phyloP scores from a whole-genome alignment of 169 alveolate species.

The Eimeria acervulina region DNA sequence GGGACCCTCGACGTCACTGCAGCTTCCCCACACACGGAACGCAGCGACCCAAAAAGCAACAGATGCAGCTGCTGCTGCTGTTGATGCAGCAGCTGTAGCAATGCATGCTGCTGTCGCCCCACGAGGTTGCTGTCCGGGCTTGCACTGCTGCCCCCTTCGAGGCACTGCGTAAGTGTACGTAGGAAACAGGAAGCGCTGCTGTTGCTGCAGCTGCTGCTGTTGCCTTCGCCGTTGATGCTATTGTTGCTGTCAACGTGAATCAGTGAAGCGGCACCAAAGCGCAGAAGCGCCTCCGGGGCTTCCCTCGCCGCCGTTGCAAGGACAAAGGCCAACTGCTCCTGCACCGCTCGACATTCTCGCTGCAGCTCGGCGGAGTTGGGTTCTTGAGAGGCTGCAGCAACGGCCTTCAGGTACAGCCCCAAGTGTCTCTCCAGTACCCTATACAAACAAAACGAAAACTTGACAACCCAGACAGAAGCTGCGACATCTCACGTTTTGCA shows the following conservation, averaged over 20 bases:
- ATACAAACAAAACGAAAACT: background rate
- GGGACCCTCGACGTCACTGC: constrained; percentile 61
- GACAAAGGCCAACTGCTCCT: constrained; percentile 62
- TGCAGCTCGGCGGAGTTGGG: constrained; percentile 61
- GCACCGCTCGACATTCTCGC: constrained; percentile 63
- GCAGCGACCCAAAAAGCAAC: constrained; percentile 13
- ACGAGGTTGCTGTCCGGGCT: constrained; percentile 5
- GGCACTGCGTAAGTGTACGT: background rate
- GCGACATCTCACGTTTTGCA: background rate
- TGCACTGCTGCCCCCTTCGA: background rate
- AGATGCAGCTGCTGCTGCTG: constrained; percentile 63
- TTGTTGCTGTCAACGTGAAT: constrained; percentile 1
- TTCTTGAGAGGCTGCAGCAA: constrained; percentile 54
- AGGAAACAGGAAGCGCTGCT: constrained; percentile 16
- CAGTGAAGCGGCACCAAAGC: constrained; percentile 65
- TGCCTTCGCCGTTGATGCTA: background rate
- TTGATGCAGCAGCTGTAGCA: constrained; percentile 69
- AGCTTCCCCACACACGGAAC: constrained; percentile 2
- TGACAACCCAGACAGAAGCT: background rate
- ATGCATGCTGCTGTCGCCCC: constrained; percentile 5
- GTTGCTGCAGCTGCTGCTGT: background rate
- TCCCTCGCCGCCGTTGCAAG: constrained; percentile 74
- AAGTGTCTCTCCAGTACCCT: constrained; percentile 59
- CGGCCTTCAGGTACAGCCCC: constrained; percentile 49
- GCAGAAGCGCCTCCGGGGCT: constrained; percentile 59